Evolutionary conservation across 108 stramenopile genomes (phyloP), one percentile per base, ranked within the genome.

Genomic region (Fistulifera pelliculosa): DNA sequence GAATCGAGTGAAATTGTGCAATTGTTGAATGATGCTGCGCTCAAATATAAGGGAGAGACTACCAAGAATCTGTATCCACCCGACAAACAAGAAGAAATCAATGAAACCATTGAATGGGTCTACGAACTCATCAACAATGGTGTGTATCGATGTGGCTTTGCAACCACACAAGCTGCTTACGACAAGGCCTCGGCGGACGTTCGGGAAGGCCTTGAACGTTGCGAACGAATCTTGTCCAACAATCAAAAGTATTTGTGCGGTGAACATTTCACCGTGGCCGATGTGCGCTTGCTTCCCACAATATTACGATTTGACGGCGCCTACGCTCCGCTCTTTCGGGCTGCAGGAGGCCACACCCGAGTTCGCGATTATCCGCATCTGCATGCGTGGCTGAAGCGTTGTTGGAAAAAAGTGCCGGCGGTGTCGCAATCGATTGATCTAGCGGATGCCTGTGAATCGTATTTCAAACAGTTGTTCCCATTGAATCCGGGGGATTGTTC

Each of bases 1-100:
- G 90, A 94, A 63, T 79, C 69, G 58, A 71, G 70, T 31, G 90
- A 96, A 38, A 93, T 96, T 52, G 77, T 96, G 51, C 62, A 77
- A 14, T 73, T 96, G 74, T 65, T 95, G 4, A 85, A 89, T 54
- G 54, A 58, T 25, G 78, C 70, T 40, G 31, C 31, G 8, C 31
- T 6, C 3, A 35, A 35, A 8, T 60, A 65, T 8, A 59, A 67
- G n/a, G 70, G 78, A 58, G 41, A 19, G 27, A 38, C 15, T 25
- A 6, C 22, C 14, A 54, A 13, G 11, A 38, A 39, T 38, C 69
- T 96, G 45, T 75, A 83, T 50, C 93, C 96, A 4, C 18, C 60
- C 0, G 85, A 71, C 7, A 54, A 90, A 24, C 64, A 58, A 56
- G 41, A 65, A 28, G 63, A 75, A 38, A 65, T 94, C 27, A 84